Evolutionary conservation across 2,329 filamentous ascomycete genomes (phyloP), one percentile per base, ranked within the genome.

Genomic region (Hirsutella minnesotensis): DNA sequence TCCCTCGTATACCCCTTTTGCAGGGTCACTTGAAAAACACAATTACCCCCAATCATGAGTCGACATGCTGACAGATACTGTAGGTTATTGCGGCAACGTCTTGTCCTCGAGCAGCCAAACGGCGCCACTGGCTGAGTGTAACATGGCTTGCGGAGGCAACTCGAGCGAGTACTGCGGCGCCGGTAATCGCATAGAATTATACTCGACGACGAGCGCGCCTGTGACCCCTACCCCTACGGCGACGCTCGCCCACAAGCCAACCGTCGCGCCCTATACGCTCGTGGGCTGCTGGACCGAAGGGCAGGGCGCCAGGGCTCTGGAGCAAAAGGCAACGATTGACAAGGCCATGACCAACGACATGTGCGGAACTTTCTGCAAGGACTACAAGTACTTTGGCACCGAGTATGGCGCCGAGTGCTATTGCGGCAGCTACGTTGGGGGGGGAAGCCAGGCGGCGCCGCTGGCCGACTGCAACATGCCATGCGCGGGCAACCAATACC

Each of bases 1-100:
- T 24, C 27, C 3, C 10, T 24, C 21, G 4, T 13, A n/a, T 35
- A 18, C 16, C 2, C n/a, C 9, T 9, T 16, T 18, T 4, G n/a
- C n/a, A n/a, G n/a, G n/a, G n/a, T n/a, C n/a, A n/a, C 16, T 18
- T 18, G 33, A 16, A 9, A 9, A n/a, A 18, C 3, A 18, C 13
- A 18, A 9, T 3, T 16, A 16, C 9, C 33, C 33, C 12, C 3
- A 12, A 13, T 18, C 15, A 35, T 16, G 33, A 27, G 12, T 7
- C 15, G 10, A n/a, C 15, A 5, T 9, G 16, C 33, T 35, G n/a
- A 35, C 15, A 35, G 33, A 9, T 10, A n/a, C 3, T 5, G n/a
- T 38, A 65, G 62, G 63, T 53, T 73, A 69, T 49, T 75, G 70
- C 53, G 70, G 68, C 29, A 67, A 73, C 49, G 55, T 52, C 4